These are phyloP conservation scores for Eragrostis tef DNA, from an alignment of 202 grass and related monocot species.

Conservation along the genomic window DNA sequence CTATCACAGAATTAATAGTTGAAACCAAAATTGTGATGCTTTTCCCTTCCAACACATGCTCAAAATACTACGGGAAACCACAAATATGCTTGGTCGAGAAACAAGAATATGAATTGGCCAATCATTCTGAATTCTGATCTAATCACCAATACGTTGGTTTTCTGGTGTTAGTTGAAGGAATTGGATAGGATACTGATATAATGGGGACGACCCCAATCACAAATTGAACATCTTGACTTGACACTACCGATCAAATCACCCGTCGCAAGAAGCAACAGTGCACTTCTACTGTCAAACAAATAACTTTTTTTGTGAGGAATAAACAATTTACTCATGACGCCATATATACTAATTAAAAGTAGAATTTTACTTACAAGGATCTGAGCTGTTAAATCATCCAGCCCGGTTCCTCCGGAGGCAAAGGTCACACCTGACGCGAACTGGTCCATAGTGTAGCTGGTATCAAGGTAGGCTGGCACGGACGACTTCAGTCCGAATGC, in stretches of 20 bases:
- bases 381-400: conserved; percentile 57
- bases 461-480: conserved; percentile 80
- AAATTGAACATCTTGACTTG: neutral
- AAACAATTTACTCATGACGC: neutral
- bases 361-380: conserved; percentile 42
- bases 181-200: neutral
- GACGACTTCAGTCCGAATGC: conserved; percentile 49
- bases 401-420: conserved; percentile 65
- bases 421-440: conserved; percentile 66
- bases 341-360: neutral
- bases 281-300: neutral
- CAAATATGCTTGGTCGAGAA: no score
- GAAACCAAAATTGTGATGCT: no score
- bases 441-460: conserved; percentile 56
- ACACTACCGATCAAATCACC: neutral
- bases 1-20: no score
- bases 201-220: neutral
- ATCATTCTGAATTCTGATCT: neutral
- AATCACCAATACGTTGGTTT: neutral
- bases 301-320: no score
- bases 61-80: no score
- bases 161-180: neutral
- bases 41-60: no score
- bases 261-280: neutral
- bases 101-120: neutral